Percentiles rank a stretch among this genome's conserved stretches.
Conservation (phyloP, 1,284 basidiomycete genomes). For the Trichosporon asahii region DNA sequence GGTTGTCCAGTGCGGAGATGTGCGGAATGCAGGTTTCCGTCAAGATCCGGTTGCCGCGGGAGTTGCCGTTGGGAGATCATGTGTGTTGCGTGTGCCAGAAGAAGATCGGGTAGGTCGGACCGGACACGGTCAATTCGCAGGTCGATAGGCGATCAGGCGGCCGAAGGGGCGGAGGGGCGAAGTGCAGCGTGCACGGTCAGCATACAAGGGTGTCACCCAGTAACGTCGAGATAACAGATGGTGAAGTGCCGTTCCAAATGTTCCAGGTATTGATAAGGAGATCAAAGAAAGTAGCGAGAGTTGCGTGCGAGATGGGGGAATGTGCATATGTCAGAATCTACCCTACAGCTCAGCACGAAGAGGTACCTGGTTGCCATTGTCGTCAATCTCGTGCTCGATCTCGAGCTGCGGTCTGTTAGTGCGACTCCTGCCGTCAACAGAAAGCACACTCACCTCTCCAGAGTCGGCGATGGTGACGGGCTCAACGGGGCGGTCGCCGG, state of each 20-base stretch:
- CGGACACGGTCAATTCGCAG: background rate
- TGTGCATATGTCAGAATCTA: slow-evolving; percentile 24
- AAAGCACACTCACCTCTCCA: slow-evolving; percentile 64
- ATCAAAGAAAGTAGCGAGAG: background rate
- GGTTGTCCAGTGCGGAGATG: background rate
- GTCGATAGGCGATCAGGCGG: background rate
- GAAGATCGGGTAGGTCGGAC: background rate
- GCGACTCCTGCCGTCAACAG: background rate
- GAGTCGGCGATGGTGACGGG: slow-evolving; percentile 73
- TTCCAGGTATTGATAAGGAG: background rate
- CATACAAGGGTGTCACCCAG: background rate
- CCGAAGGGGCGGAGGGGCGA: background rate
- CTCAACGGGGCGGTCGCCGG: slow-evolving; percentile 64
- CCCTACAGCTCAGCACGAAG: slow-evolving; percentile 79
- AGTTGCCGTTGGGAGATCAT: background rate
- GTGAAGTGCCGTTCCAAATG: background rate
- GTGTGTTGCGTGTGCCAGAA: background rate
- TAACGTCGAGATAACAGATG: background rate
- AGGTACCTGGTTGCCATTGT: slow-evolving; percentile 80
- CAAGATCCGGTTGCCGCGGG: background rate
- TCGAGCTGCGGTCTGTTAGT: slow-evolving; percentile 56
- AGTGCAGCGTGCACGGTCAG: background rate
- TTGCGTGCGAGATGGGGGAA: slow-evolving; percentile 7
- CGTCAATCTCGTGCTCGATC: slow-evolving; percentile 61
- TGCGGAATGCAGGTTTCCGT: background rate